These are phyloP conservation scores for Pythium brachiatum DNA, from an alignment of 352 stramenopile species.

Conservation along the genomic window DNA sequence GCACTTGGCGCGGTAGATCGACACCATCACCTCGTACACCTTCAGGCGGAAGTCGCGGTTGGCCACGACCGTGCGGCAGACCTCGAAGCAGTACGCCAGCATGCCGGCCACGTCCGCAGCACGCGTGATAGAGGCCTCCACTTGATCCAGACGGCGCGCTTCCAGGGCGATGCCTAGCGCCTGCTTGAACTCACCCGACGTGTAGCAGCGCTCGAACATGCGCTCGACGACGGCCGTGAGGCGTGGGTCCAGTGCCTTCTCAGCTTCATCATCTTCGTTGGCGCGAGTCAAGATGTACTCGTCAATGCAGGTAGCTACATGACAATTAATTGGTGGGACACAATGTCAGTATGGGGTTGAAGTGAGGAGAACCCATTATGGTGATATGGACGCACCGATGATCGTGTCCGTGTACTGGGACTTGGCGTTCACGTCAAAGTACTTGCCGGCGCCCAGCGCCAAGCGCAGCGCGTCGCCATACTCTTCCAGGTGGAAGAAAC, in stretches of 20 bases:
- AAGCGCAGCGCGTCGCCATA: conserved; percentile 94
- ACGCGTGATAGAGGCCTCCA: conserved; percentile 88
- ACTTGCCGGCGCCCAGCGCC: conserved; percentile 92
- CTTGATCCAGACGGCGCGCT: conserved; percentile 90
- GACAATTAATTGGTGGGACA: neutral
- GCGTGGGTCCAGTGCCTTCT: conserved; percentile 85
- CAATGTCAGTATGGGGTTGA: neutral
- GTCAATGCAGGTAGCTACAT: conserved; percentile 92
- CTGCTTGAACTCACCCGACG: conserved; percentile 92
- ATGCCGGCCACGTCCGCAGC: conserved; percentile 67
- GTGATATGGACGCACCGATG: conserved; percentile 59
- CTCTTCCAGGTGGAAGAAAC: conserved; percentile 99
- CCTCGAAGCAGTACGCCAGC: conserved; percentile 92
- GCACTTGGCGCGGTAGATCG: too few relatives aligned
- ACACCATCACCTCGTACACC: conserved; percentile 91
- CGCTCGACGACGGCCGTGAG: conserved; percentile 95
- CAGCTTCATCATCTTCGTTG: conserved; percentile 70
- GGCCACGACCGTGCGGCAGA: conserved; percentile 91
- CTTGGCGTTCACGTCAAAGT: conserved; percentile 93
- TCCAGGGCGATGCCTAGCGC: conserved; percentile 98
- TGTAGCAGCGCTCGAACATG: conserved; percentile 98
- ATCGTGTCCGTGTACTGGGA: conserved; percentile 98
- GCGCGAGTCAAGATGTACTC: conserved; percentile 93
- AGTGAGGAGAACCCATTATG: neutral
- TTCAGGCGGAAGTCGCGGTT: conserved; percentile 94